Percentiles rank a stretch among this genome's conserved stretches.
phyloP scores from a whole-genome alignment of 345 rosid genomes.

The Hibiscus syriacus region DNA sequence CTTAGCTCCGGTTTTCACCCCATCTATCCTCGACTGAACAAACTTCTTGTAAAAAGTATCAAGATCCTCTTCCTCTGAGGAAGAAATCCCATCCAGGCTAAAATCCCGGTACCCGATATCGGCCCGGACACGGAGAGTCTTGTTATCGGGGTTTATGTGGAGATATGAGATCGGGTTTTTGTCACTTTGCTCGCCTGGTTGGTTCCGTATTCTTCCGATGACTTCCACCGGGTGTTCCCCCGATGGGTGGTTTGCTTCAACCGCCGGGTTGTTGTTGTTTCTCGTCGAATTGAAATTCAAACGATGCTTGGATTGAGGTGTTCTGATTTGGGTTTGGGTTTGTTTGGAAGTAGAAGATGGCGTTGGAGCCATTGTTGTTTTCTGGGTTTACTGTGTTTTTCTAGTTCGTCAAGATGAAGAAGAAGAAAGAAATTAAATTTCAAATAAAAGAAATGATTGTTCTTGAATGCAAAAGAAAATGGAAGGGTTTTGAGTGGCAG shows the following conservation, averaged over 20 bases:
- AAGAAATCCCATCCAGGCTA: constrained; percentile 75
- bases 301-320: constrained; percentile 76
- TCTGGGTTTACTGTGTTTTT: background rate
- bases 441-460: background rate
- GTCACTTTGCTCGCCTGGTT: constrained; percentile 55
- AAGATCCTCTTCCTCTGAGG: constrained; percentile 70
- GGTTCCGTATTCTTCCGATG: constrained; percentile 64
- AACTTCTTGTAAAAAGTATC: constrained; percentile 70
- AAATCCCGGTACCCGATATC: constrained; percentile 90
- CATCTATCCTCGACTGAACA: constrained; percentile 62
- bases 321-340: constrained; percentile 38
- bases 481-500: background rate
- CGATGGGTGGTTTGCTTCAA: constrained; percentile 33
- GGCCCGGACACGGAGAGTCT: constrained; percentile 60
- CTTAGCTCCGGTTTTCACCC: constrained; percentile 67
- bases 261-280: constrained; percentile 22
- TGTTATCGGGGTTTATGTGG: constrained; percentile 49
- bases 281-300: constrained; percentile 41
- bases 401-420: background rate
- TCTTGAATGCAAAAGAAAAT: background rate
- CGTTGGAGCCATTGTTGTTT: constrained; percentile 61
- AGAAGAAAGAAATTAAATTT: background rate
- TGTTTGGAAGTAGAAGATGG: constrained; percentile 47
- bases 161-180: constrained; percentile 38
- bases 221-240: constrained; percentile 91